A percentile compares a stretch with the other conserved stretches of the same genome.
Conservation (phyloP, 495 filamentous ascomycete genomes). For the Echria macrotheca region DNA sequence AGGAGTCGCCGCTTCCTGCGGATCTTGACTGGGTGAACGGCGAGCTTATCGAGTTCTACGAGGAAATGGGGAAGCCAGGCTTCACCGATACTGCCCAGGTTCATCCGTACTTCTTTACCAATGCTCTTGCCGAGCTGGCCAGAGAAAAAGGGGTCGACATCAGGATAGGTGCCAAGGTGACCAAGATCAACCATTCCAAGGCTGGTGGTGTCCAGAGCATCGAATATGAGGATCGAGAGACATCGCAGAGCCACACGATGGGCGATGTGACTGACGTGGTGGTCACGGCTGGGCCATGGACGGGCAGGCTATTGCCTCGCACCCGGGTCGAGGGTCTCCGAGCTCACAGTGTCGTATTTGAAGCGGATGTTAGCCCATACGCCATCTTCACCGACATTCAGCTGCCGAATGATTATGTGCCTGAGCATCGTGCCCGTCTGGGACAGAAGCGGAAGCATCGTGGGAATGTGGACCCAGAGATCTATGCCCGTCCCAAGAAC, state of each 20-base stretch:
- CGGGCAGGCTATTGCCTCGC: constrained; percentile 61
- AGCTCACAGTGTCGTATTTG: constrained; percentile 87
- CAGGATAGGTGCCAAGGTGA: constrained; percentile 56
- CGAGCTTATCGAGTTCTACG: constrained; percentile 62
- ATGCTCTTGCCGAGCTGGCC: constrained; percentile 74
- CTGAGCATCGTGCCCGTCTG: constrained; percentile 34
- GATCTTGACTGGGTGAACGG: constrained; percentile 85
- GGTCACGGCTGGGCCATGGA: constrained; percentile 89
- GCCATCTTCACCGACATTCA: constrained; percentile 87
- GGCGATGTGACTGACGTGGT: constrained; percentile 75
- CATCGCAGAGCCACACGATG: constrained; percentile 48
- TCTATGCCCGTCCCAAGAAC: constrained; percentile 82
- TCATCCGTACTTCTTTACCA: constrained; percentile 90
- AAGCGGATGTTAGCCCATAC: constrained; percentile 73
- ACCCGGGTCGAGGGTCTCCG: constrained; percentile 76
- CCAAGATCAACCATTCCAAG: constrained; percentile 43
- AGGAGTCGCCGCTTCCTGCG: constrained; percentile 58
- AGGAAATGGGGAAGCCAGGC: constrained; percentile 73
- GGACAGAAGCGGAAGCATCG: constrained; percentile 50
- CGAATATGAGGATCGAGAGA: constrained; percentile 62
- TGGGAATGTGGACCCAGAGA: constrained; percentile 74
- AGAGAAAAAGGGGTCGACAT: constrained; percentile 69
- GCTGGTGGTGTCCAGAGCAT: constrained; percentile 55
- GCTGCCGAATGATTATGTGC: constrained; percentile 56
- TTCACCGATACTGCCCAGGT: constrained; percentile 76